Conservation (phyloP, 225 moss, liverwort and hornwort genomes). For the Marchantia polymorpha region DNA sequence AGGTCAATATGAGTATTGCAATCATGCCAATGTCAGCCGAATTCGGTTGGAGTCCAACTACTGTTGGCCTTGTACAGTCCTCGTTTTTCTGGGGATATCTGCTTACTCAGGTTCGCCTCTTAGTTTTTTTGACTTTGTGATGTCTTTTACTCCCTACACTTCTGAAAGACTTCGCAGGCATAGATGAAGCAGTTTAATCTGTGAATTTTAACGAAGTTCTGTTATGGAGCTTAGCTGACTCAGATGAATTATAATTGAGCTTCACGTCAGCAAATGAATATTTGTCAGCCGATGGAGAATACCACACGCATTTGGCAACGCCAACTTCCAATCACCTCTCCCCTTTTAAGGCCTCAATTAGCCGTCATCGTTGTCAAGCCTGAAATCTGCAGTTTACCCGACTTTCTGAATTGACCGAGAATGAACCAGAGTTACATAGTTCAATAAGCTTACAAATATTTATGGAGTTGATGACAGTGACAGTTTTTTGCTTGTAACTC, state of each 20-base stretch:
- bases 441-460: not conserved
- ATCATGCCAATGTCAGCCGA: conserved; percentile 92
- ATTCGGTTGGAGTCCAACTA: conserved; percentile 80
- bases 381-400: not conserved
- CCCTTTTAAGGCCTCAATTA: not conserved
- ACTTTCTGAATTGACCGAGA: not conserved
- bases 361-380: not conserved
- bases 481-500: not conserved
- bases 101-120: conserved; percentile 71
- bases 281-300: no score
- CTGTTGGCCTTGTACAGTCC: conserved; percentile 90
- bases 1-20: conserved; percentile 99
- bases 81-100: conserved; percentile 99
- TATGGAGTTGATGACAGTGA: not conserved
- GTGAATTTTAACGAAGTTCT: no score
- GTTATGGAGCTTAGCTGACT: no score
- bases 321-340: not conserved
- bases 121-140: no score
- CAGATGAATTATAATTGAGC: no score
- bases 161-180: no score
- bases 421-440: not conserved
- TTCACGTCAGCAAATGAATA: no score
- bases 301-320: not conserved
- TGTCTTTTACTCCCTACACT: no score
- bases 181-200: no score